Percentiles rank a stretch among this genome's conserved stretches.
Conservation (phyloP, 2,329 filamentous ascomycete species). For the Aaosphaeria pasadenensis region DNA sequence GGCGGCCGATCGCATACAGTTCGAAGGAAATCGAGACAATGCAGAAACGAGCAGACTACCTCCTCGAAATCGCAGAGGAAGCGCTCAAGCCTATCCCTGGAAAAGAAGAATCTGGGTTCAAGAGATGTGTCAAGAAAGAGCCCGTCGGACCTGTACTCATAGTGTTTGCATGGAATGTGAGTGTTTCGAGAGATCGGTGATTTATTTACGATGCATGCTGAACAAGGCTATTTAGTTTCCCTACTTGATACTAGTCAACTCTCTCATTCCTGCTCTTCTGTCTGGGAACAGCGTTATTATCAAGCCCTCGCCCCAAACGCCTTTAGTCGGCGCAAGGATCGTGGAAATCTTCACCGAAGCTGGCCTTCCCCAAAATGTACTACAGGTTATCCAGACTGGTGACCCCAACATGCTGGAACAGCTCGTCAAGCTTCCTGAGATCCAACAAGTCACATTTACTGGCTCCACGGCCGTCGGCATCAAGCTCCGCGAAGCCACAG, state of each 20-base stretch:
- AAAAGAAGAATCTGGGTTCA: slow-evolving; percentile 82
- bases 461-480: slow-evolving; percentile 89
- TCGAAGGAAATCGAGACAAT: slow-evolving; percentile 82
- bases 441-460: slow-evolving; percentile 86
- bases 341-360: slow-evolving; percentile 73
- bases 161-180: slow-evolving; percentile 93
- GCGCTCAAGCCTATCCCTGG: slow-evolving; percentile 77
- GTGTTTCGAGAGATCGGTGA: slow-evolving; percentile 35
- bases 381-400: slow-evolving; percentile 91
- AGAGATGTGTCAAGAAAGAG: slow-evolving; percentile 82
- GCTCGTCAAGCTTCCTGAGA: slow-evolving; percentile 71
- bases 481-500: slow-evolving; percentile 78
- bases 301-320: slow-evolving; percentile 93
- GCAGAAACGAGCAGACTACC: slow-evolving; percentile 78
- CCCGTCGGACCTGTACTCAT: slow-evolving; percentile 85
- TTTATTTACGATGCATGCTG: slow-evolving; percentile 1
- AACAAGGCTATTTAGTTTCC: slow-evolving; percentile 65
- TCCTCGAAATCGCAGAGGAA: slow-evolving; percentile 78
- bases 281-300: slow-evolving; percentile 88
- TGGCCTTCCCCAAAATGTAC: slow-evolving; percentile 76
- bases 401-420: slow-evolving; percentile 73
- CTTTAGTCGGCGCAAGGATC: slow-evolving; percentile 84
- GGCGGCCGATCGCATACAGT: slow-evolving; percentile 83
- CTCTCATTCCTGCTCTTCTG: slow-evolving; percentile 81
- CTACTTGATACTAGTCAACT: slow-evolving; percentile 90